Evolutionary conservation across 192 early-diverging fungal genomes (phyloP), one percentile per base, ranked within the genome.

Genomic region (Anaeromyces robustus): DNA sequence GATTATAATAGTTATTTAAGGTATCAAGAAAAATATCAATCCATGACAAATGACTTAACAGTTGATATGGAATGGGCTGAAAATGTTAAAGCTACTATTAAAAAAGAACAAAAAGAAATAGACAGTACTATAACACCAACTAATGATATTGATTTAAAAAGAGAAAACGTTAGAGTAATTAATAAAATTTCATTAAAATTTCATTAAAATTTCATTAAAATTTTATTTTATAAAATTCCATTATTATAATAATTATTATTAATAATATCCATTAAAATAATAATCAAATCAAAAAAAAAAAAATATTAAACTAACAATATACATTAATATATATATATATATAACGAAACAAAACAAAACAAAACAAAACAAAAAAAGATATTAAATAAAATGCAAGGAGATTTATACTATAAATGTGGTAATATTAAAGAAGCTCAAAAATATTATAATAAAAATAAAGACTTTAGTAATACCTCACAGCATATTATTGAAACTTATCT

Each of bases 401-500:
- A 94, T 78, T 93, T 93, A 78, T 91, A 89, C 82, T 94, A 91
- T 83, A 84, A 84, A 12, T 87, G 88, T 81, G 95, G 95, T 17
- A 92, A 95, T 68, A 83, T 94, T 78, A 80, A 81, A 1, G 85
- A 85, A 19, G 93, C 95, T 1, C 83, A 92, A 29, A 92, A 92
- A 78, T 89, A 84, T 37, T 96, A 93, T 81, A 85, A 86, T 0
- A 85, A 90, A 17, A 91, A 92, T 19, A 85, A 92, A n/a, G 95
- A 96, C 80, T 96, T 92, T 80, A 92, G 92, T 83, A 90, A 92
- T 2, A 91, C 91, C 0, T 80, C 92, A 12, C 89, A 92, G 77
- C 93, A 96, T 80, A 85, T 95, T 22, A 82, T 95, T 30, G 94
- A 95, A 77, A 92, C 95, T 88, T 94, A 92, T 79, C 84, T 95